These are phyloP conservation scores for Cyclotella distinguenda DNA, from an alignment of 108 stramenopile species.

Conservation along the genomic window DNA sequence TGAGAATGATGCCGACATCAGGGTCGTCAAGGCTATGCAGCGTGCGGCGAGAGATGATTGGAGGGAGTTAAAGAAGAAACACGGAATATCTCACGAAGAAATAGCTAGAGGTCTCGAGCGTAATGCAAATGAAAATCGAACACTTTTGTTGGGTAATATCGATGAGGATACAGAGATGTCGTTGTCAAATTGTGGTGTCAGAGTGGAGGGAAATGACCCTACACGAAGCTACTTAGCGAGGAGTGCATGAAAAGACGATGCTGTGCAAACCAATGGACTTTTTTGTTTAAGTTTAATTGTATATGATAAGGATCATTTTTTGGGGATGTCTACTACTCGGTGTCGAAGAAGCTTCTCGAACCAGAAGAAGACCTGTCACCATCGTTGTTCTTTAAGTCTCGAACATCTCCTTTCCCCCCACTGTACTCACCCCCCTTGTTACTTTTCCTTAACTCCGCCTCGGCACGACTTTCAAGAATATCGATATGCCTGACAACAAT, in stretches of 20 bases:
- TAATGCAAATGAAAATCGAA: constrained; percentile 21
- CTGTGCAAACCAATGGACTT: no score
- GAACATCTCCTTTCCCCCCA: constrained; percentile 16
- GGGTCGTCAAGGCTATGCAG: constrained; percentile 44
- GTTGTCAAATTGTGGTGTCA: no score
- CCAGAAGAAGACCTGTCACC: constrained; percentile 34
- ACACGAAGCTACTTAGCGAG: no score
- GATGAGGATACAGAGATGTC: constrained; percentile 9
- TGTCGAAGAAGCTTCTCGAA: constrained; percentile 37
- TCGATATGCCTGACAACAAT: constrained; percentile 73
- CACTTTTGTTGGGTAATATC: not conserved
- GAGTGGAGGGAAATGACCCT: no score
- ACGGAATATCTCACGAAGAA: constrained; percentile 25
- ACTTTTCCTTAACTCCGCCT: constrained; percentile 55
- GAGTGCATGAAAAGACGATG: no score
- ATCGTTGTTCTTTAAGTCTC: constrained; percentile 35
- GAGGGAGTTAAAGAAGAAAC: constrained; percentile 38
- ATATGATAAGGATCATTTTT: no score
- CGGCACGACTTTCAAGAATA: constrained; percentile 74
- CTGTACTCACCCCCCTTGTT: constrained; percentile 12
- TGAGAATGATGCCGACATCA: constrained; percentile 36
- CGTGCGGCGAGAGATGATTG: constrained; percentile 46
- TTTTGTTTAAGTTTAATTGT: no score
- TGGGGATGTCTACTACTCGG: not conserved
- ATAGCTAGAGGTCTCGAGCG: constrained; percentile 9